Percentiles rank a stretch among this genome's conserved stretches.
phyloP scores from a whole-genome alignment of 2,329 filamentous ascomycete genomes.

The Trichoderma koningiopsis region DNA sequence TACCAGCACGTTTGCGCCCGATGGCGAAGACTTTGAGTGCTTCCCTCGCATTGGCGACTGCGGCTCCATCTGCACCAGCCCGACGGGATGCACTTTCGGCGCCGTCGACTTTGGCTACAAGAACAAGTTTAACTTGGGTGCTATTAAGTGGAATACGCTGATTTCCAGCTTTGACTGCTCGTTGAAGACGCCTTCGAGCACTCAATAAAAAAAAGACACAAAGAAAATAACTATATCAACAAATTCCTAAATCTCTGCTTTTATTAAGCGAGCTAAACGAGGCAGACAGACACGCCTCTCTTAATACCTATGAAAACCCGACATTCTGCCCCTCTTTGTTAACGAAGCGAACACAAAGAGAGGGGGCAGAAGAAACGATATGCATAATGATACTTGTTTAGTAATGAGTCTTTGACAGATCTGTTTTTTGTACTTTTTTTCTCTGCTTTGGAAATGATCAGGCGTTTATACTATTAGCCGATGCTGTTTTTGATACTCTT shows the following conservation, averaged over 20 bases:
- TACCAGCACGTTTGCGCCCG: slow-evolving; percentile 53
- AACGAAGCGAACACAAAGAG: neutral
- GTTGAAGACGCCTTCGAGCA: neutral
- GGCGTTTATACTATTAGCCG: slow-evolving; percentile 25
- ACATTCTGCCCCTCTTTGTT: neutral
- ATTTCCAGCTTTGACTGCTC: slow-evolving; percentile 42
- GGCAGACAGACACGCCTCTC: neutral
- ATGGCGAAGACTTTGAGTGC: slow-evolving; percentile 53
- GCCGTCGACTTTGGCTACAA: slow-evolving; percentile 48
- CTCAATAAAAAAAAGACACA: neutral
- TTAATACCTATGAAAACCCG: neutral
- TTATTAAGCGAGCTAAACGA: neutral
- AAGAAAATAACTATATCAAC: neutral
- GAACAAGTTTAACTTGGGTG: slow-evolving; percentile 51
- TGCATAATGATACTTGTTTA: neutral
- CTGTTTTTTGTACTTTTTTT: neutral
- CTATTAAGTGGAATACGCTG: slow-evolving; percentile 48
- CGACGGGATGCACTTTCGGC: slow-evolving; percentile 56
- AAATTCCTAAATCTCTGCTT: neutral
- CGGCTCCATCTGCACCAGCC: slow-evolving; percentile 50
- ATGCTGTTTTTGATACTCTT: neutral
- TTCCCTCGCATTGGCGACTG: slow-evolving; percentile 48
- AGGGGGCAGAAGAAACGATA: neutral
- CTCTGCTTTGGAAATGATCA: neutral
- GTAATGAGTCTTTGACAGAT: neutral